A percentile compares a stretch with the other conserved stretches of the same genome.
These are phyloP conservation scores for Solanum chacoense DNA, from an alignment of 305 asterid genomes.

Conservation along the genomic window DNA sequence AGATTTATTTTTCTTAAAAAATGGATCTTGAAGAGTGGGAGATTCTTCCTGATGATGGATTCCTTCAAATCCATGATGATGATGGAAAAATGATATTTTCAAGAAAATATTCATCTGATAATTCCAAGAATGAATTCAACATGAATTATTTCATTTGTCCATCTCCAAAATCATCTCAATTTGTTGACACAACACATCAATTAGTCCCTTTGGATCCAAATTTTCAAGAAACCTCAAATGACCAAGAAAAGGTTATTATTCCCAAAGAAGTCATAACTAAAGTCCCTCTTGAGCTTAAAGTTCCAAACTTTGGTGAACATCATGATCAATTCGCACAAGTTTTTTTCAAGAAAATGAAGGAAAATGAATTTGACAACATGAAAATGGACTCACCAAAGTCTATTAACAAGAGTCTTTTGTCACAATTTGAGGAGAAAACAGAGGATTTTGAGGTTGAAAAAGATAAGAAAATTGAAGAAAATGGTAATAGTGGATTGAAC, in stretches of 20 bases:
- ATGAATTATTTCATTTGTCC: constrained; percentile 55
- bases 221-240: neutral
- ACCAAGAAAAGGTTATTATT: neutral
- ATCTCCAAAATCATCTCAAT: constrained; percentile 17
- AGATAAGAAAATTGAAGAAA: constrained; percentile 12
- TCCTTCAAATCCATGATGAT: constrained; percentile 51
- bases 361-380: constrained; percentile 66
- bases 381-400: constrained; percentile 60
- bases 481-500: constrained; percentile 17
- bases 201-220: neutral
- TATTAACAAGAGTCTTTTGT: neutral
- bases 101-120: constrained; percentile 13
- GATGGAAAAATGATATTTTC: constrained; percentile 43
- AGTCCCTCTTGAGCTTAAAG: neutral
- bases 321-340: constrained; percentile 55
- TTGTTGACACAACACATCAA: constrained; percentile 22
- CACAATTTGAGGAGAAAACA: neutral
- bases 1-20: neutral
- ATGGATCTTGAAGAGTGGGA: constrained; percentile 85
- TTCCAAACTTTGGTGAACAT: constrained; percentile 3
- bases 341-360: constrained; percentile 69
- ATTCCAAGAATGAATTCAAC: constrained; percentile 25
- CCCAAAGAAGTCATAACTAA: neutral
- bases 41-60: constrained; percentile 48
- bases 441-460: constrained; percentile 3